Percentiles rank a stretch among this genome's conserved stretches.
Conservation (phyloP, 2,329 filamentous ascomycete species). For the Xylariales sp. region DNA sequence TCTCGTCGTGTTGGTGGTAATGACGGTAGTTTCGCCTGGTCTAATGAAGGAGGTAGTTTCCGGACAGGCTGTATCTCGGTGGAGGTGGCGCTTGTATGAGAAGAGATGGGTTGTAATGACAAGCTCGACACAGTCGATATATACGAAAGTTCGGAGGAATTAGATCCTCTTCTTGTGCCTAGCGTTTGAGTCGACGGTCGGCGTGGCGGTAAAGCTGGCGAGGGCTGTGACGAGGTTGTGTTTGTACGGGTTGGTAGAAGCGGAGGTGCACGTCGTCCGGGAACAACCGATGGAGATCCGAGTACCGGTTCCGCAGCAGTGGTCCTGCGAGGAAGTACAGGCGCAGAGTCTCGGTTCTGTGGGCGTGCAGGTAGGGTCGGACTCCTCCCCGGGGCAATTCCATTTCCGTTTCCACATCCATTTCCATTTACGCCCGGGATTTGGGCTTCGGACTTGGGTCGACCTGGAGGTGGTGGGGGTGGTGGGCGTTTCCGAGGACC, state of each 20-base stretch:
- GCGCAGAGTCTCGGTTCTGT: slow-evolving; percentile 25
- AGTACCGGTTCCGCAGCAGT: slow-evolving; percentile 23
- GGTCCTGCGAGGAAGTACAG: slow-evolving; percentile 32
- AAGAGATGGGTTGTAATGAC: slow-evolving; percentile 43
- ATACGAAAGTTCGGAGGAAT: slow-evolving; percentile 53
- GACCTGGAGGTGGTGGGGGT: slow-evolving; percentile 42
- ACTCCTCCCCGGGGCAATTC: slow-evolving; percentile 19
- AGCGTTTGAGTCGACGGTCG: slow-evolving; percentile 41
- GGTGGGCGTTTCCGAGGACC: slow-evolving; percentile 32
- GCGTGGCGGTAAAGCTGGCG: slow-evolving; percentile 48
- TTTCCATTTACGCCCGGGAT: slow-evolving; percentile 28
- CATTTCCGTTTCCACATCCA: too few species aligned
- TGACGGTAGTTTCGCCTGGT: slow-evolving; percentile 52
- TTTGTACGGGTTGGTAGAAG: slow-evolving; percentile 34
- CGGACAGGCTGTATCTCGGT: slow-evolving; percentile 31
- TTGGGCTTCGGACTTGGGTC: slow-evolving; percentile 31
- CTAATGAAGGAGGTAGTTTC: slow-evolving; percentile 51
- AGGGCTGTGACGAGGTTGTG: slow-evolving; percentile 32
- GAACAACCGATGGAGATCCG: slow-evolving; percentile 20
- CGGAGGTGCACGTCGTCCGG: slow-evolving; percentile 27
- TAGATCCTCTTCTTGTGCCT: slow-evolving; percentile 46
- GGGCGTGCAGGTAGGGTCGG: slow-evolving; percentile 36
- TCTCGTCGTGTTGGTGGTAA: slow-evolving; percentile 53
- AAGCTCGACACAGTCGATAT: slow-evolving; percentile 49
- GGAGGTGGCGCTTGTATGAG: slow-evolving; percentile 44